Conservation (phyloP, 1,284 basidiomycete species). For the Takashimella koratensis region DNA sequence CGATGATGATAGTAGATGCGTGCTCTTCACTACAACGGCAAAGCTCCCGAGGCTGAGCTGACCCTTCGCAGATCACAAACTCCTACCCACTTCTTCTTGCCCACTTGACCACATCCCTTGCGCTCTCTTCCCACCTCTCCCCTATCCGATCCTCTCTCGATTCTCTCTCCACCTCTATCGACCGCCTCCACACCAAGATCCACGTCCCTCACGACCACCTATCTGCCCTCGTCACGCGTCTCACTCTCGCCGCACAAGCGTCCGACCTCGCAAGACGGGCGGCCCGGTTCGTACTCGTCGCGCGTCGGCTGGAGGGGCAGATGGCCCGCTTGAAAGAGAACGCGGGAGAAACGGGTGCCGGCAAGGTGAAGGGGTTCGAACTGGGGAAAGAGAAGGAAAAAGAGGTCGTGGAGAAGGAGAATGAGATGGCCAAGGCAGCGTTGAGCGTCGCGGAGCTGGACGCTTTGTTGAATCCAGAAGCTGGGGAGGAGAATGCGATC, state of each 20-base stretch:
- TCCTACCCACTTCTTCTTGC: slow-evolving; percentile 49
- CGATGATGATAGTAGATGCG: too few relatives aligned
- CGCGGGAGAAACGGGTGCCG: slow-evolving; percentile 24
- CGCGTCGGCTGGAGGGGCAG: slow-evolving; percentile 72
- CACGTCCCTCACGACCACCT: slow-evolving; percentile 73
- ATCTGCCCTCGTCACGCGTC: slow-evolving; percentile 62
- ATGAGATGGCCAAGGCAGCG: slow-evolving; percentile 82
- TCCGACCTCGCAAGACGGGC: slow-evolving; percentile 76
- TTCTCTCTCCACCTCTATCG: slow-evolving; percentile 34
- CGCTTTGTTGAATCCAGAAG: slow-evolving; percentile 3
- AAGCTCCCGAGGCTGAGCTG: slow-evolving; percentile 45
- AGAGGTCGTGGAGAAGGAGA: slow-evolving; percentile 61
- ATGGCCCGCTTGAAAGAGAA: slow-evolving; percentile 60
- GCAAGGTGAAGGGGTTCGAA: slow-evolving; percentile 1
- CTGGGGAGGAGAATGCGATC: background rate
- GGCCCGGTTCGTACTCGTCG: slow-evolving; percentile 75
- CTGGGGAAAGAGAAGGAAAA: slow-evolving; percentile 21
- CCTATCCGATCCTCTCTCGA: slow-evolving; percentile 42
- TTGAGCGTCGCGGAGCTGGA: slow-evolving; percentile 79
- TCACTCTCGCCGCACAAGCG: slow-evolving; percentile 72
- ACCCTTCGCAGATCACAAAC: slow-evolving; percentile 41
- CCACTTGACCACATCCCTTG: slow-evolving; percentile 60
- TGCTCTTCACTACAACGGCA: slow-evolving; percentile 41
- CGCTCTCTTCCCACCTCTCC: slow-evolving; percentile 54
- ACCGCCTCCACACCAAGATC: slow-evolving; percentile 76